Percentiles rank a stretch among this genome's conserved stretches.
These are phyloP conservation scores for Verticillium nubilum DNA, from an alignment of 2,329 filamentous ascomycete genomes.

Conservation along the genomic window DNA sequence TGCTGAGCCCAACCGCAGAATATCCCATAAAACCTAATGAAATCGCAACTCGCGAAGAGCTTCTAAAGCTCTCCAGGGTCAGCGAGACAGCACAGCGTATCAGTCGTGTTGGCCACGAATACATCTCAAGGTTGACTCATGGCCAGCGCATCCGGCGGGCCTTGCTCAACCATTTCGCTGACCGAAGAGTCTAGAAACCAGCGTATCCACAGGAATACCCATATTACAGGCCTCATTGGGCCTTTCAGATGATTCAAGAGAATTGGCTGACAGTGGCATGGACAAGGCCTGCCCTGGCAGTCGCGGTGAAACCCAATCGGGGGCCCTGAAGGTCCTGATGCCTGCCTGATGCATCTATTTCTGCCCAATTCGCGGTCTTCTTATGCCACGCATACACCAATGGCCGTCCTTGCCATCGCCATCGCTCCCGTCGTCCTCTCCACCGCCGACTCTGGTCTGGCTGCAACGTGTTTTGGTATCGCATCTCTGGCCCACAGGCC, in stretches of 20 bases:
- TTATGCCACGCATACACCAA: neutral
- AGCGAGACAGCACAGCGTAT: neutral
- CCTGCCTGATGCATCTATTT: constrained; percentile 1
- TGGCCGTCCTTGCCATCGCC: neutral
- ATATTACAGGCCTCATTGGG: neutral
- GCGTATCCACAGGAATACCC: neutral
- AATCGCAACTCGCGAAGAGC: neutral
- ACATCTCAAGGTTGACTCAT: neutral
- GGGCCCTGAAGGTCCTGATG: neutral
- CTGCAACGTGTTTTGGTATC: neutral
- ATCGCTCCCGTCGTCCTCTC: neutral
- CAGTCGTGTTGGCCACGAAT: neutral
- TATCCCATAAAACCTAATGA: neutral
- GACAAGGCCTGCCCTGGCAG: neutral
- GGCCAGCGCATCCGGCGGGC: neutral
- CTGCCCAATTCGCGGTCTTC: constrained; percentile 1
- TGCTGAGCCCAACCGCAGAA: neutral
- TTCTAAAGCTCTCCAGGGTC: neutral
- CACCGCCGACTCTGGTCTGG: neutral
- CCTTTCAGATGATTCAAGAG: neutral
- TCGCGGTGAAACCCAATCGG: constrained; percentile 2
- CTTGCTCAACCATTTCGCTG: neutral
- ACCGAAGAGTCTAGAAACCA: neutral
- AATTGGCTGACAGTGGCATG: neutral
- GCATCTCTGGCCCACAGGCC: neutral